phyloP scores from a whole-genome alignment of 163 green algal genomes.

The Volvox carteri region DNA sequence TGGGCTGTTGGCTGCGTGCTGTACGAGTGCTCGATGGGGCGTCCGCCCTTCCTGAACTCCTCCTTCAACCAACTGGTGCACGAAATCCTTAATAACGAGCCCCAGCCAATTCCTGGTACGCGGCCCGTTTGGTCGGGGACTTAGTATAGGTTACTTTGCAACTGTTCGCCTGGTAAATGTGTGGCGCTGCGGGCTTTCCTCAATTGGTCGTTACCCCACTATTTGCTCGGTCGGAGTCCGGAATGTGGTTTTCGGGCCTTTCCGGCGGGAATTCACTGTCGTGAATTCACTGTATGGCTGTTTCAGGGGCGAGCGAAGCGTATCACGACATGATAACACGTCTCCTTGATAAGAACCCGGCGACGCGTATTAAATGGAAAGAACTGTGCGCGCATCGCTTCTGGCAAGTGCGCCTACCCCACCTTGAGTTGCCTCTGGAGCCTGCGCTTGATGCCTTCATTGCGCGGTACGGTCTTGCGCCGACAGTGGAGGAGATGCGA shows the following conservation, averaged over 20 bases:
- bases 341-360: constrained; percentile 92
- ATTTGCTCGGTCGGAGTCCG: no score
- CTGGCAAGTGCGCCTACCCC: constrained; percentile 77
- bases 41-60: constrained; percentile 89
- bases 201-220: no score
- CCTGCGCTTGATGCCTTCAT: constrained; percentile 84
- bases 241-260: no score
- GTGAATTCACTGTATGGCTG: neutral
- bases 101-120: constrained; percentile 69
- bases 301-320: constrained; percentile 58
- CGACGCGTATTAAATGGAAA: constrained; percentile 83
- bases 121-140: neutral
- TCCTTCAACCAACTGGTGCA: constrained; percentile 86
- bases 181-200: no score
- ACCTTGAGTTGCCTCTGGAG: constrained; percentile 81
- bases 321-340: constrained; percentile 85
- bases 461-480: constrained; percentile 62
- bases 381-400: constrained; percentile 81
- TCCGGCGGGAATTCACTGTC: no score
- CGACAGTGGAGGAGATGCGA: constrained; percentile 52
- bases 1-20: constrained; percentile 95
- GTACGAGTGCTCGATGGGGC: constrained; percentile 91
- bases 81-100: constrained; percentile 79
- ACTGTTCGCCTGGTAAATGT: no score
- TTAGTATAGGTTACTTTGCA: no score